Evolutionary conservation across 805 yeast genomes (phyloP).

Genomic region (Candida endomychidarum): DNA sequence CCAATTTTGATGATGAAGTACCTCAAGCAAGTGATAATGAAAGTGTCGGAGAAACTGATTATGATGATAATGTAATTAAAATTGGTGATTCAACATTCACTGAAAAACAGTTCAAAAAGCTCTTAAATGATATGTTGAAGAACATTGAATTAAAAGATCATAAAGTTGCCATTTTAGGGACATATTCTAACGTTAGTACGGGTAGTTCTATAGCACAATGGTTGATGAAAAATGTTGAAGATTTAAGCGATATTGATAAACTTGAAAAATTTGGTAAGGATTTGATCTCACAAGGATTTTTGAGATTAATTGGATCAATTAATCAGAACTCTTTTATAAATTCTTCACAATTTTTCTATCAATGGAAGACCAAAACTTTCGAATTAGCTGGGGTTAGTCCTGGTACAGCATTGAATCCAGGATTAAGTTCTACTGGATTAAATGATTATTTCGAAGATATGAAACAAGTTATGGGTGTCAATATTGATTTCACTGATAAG

Average conservation of each 20-base stretch:
- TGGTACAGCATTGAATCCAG: constrained; percentile 8
- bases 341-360: constrained; percentile 71
- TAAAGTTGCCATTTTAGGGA: constrained; percentile 68
- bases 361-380: constrained; percentile 75
- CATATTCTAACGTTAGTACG: constrained; percentile 58
- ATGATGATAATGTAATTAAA: constrained; percentile 20
- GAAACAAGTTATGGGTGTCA: constrained; percentile 47
- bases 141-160: constrained; percentile 52
- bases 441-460: constrained; percentile 42
- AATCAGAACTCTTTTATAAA: constrained; percentile 60
- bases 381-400: constrained; percentile 36
- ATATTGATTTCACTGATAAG: constrained; percentile 48
- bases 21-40: constrained; percentile 22
- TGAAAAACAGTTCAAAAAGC: constrained; percentile 29
- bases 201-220: constrained; percentile 64
- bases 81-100: constrained; percentile 35
- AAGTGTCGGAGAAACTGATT: constrained; percentile 25
- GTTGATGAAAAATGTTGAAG: constrained; percentile 48
- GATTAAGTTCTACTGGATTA: constrained; percentile 12
- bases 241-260: constrained; percentile 48
- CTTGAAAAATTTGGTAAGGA: constrained; percentile 79
- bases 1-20: constrained; percentile 47
- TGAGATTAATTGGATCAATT: constrained; percentile 65
- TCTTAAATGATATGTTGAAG: constrained; percentile 34
- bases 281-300: constrained; percentile 57